phyloP scores from a whole-genome alignment of 2,329 filamentous ascomycete genomes.

The Sporothrix variecibatus region DNA sequence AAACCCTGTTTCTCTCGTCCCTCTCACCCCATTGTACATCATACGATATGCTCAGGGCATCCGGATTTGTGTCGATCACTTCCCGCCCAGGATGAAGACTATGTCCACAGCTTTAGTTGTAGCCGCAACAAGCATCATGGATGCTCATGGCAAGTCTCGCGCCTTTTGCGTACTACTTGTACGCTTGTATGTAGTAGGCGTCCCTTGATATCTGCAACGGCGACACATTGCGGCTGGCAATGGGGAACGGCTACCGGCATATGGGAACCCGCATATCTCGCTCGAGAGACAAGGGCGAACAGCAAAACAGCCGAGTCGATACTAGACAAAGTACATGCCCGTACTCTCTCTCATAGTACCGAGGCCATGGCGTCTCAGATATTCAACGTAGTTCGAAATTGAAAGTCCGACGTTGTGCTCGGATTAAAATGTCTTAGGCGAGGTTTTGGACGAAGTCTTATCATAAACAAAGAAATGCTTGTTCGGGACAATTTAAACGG shows the following conservation, averaged over 20 bases:
- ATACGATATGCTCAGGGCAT: slow-evolving; percentile 4
- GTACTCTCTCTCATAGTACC: background rate
- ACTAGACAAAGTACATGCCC: background rate
- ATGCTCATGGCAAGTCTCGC: background rate
- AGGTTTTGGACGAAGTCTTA: background rate
- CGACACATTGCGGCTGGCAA: slow-evolving; percentile 7
- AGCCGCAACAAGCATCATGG: background rate
- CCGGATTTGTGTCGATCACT: background rate
- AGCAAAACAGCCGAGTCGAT: background rate
- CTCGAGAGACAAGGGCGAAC: background rate
- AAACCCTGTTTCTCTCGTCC: background rate
- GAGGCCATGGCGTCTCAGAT: background rate
- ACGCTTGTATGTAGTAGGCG: background rate
- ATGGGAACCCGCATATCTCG: background rate
- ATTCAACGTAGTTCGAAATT: background rate
- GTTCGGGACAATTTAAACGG: background rate
- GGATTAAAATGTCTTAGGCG: background rate
- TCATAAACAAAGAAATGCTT: background rate
- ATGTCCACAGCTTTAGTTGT: background rate
- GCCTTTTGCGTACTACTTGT: background rate
- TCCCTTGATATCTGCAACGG: background rate
- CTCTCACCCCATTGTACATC: background rate
- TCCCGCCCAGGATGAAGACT: background rate
- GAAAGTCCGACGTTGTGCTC: background rate
- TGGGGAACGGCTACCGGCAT: background rate